Base-by-base conservation (phyloP, 2,329 filamentous ascomycete genomes). In the Thielaviopsis populi region DNA sequence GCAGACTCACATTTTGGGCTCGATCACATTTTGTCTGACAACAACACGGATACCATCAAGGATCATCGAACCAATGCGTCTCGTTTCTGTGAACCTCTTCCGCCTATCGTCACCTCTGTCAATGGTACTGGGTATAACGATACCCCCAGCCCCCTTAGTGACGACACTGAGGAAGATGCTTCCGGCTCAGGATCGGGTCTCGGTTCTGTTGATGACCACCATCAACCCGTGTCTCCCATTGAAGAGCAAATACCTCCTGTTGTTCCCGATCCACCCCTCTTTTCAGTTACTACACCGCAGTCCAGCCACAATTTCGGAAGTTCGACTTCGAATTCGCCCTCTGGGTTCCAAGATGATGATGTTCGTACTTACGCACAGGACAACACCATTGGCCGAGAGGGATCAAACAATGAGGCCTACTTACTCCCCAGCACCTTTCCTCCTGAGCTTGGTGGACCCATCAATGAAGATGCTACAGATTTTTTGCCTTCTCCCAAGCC, bases 81-180 rank as follows among this genome's bases (percentile, higher is more conserved):
- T 7, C 78, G 78, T 68, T 79, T 78, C 67, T 77, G 81, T 62
- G 82, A 88, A 67, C 87, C 88, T 17, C 72, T 90, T 41, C 84
- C 88, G 3, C 86, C 86, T 0, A 80, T 89, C 17, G 84, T 88
- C 13, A 87, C 85, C 0, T 85, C 84, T 1, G 80, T 86, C 19
- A 86, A 91, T 70, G 83, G 81, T 10, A 80, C 74, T 63, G 85
- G 82, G 1, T 84, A 88, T 68, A 71, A 56, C 11, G 59, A 68
- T 48, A 66, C 61, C 37, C 63, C 60, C 22, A 65, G 62, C 60
- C 66, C 54, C 22, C 59, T 58, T 62, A 63, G 61, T 66, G 58
- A 67, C 48, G 75, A 77, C 22, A 75, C 73, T 59, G 74, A 78
- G 59, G 70, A 65, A 50, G 74, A 56, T 56, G 50, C 5, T 33